Evolutionary conservation across 306 rosid species (phyloP), one percentile per base, ranked within the genome.

Genomic region (Citrullus colocynthis): DNA sequence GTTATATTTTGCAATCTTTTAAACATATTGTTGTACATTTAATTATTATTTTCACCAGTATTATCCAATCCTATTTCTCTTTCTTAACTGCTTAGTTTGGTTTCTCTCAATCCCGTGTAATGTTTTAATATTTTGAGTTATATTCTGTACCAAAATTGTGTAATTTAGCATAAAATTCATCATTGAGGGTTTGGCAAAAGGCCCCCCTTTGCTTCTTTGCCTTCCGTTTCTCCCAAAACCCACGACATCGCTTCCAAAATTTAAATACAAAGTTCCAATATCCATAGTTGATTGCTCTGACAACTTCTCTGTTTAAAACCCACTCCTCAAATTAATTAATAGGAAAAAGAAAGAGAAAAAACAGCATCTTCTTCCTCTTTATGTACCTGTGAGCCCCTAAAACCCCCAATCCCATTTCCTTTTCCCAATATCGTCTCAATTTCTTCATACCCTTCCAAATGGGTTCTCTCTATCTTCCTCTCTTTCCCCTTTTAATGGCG

Each of bases 401-500:
- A 39, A 41, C 12, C 37, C 57, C 21, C 28, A 16, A 6, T 66
- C 66, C 24, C 21, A 3, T 24, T 60, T 32, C 2, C 17, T 39
- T 61, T 61, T 28, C 37, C 24, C 61, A n/a, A 18, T 56, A 18
- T 18, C 61, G 2, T 3, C n/a, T 58, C 63, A 13, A n/a, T 21
- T 58, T 61, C 18, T 20, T 24, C 69, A 62, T 5, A 18, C 18
- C 13, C 42, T 30, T 6, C 9, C 17, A 75, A 72, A 91, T 91
- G 97, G 88, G 78, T 21, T 14, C 55, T 44, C 75, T 28, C 3
- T 24, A 34, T 4, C 28, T 44, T 21, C 63, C 39, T 44, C 76
- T 28, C 18, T 72, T 3, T 42, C 61, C 56, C 30, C 67, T 72
- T 77, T 81, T n/a, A 8, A 85, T 51, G 79, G 67, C 49, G 41